phyloP scores from a whole-genome alignment of 106 monocot species.

The Dendrobium huoshanense region DNA sequence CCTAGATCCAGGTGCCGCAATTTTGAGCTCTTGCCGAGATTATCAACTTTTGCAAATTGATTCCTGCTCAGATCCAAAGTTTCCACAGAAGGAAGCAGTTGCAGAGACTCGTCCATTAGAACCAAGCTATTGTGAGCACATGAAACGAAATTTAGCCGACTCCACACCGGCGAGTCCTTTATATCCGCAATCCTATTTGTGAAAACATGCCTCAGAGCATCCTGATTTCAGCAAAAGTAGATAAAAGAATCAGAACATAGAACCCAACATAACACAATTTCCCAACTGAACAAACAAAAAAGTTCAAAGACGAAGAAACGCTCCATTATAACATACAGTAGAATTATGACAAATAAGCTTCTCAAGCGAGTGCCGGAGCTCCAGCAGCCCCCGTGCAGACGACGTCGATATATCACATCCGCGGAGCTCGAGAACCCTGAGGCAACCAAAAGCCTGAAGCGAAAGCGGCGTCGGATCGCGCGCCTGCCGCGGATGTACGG shows the following conservation, averaged over 20 bases:
- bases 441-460: conserved; percentile 50
- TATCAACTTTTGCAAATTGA: conserved; percentile 78
- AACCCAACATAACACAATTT: not conserved
- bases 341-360: conserved; percentile 92
- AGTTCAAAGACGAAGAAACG: not conserved
- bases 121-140: conserved; percentile 79
- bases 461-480: conserved; percentile 86
- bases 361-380: conserved; percentile 71
- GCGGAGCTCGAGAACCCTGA: conserved; percentile 66
- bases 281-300: not conserved
- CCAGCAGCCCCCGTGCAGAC: conserved; percentile 59
- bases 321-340: conserved; percentile 37
- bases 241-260: not conserved
- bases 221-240: conserved; percentile 28
- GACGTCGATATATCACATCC: conserved; percentile 86
- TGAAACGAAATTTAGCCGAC: conserved; percentile 62
- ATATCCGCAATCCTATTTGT: conserved; percentile 86
- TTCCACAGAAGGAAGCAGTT: conserved; percentile 77
- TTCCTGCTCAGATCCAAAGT: conserved; percentile 88
- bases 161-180: conserved; percentile 82
- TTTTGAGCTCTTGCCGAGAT: conserved; percentile 59
- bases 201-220: conserved; percentile 93
- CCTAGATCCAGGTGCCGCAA: conserved; percentile 80
- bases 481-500: conserved; percentile 33
- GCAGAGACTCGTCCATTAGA: conserved; percentile 95